Conservation (phyloP, 108 stramenopile species). For the Poteriospumella lacustris region DNA sequence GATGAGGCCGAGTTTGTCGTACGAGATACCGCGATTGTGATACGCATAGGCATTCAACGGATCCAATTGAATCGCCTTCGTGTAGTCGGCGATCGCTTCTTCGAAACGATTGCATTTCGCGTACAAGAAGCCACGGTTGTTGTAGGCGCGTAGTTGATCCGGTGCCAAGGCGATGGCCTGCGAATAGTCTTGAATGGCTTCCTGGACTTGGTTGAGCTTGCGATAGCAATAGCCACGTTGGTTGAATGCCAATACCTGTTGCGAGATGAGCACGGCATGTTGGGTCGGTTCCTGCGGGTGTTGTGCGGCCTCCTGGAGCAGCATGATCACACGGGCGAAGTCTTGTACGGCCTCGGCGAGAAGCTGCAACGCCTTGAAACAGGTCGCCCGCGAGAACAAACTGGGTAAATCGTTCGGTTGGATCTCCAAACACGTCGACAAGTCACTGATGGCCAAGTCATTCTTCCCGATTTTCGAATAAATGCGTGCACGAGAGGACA, state of each 20-base stretch:
- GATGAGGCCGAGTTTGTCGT: conserved; percentile 37
- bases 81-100: conserved; percentile 41
- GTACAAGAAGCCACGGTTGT: conserved; percentile 42
- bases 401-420: conserved; percentile 36
- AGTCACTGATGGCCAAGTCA: conserved; percentile 31
- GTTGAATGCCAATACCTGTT: conserved; percentile 14
- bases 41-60: conserved; percentile 33
- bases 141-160: conserved; percentile 29
- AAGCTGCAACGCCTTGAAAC: too few species aligned
- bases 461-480: too few species aligned
- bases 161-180: conserved; percentile 24
- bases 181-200: conserved; percentile 37
- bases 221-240: conserved; percentile 40
- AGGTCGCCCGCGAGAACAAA: conserved; percentile 34
- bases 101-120: conserved; percentile 32
- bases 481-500: too few species aligned
- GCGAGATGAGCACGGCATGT: too few species aligned
- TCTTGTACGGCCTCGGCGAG: conserved; percentile 29
- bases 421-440: conserved; percentile 9
- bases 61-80: conserved; percentile 21
- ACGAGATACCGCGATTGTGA: conserved; percentile 44
- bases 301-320: too few species aligned
- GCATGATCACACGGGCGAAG: conserved; percentile 5
- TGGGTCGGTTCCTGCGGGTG: too few species aligned
- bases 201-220: conserved; percentile 33